These are phyloP conservation scores for Gyromitra esculenta DNA, from an alignment of 2,329 filamentous ascomycete species.

Conservation along the genomic window DNA sequence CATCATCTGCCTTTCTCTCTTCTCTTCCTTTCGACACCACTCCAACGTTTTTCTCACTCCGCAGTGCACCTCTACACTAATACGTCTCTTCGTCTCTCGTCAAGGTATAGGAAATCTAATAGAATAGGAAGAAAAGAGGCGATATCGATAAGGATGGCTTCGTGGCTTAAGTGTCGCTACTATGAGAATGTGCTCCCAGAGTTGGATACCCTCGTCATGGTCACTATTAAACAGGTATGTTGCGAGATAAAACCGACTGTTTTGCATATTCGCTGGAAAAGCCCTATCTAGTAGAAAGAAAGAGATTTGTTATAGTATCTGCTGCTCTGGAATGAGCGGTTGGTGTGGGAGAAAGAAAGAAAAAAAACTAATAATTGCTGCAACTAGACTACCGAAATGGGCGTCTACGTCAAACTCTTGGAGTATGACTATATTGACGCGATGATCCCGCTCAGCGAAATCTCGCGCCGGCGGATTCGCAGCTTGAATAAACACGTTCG, in stretches of 20 bases:
- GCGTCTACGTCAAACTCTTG: constrained; percentile 98
- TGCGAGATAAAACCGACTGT: constrained; percentile 49
- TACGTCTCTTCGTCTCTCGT: background rate
- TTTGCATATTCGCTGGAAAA: background rate
- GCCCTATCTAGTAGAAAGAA: constrained; percentile 31
- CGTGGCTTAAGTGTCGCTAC: constrained; percentile 93
- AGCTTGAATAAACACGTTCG: constrained; percentile 95
- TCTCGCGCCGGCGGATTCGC: constrained; percentile 96
- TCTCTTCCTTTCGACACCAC: no score
- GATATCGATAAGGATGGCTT: constrained; percentile 68
- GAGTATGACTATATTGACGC: constrained; percentile 99
- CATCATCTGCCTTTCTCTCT: no score
- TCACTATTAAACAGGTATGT: constrained; percentile 94
- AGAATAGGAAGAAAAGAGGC: background rate
- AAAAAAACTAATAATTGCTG: constrained; percentile 6
- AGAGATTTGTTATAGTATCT: no score
- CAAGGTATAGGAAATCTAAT: background rate
- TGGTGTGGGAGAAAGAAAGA: background rate
- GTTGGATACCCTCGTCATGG: constrained; percentile 99
- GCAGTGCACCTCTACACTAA: background rate
- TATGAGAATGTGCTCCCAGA: constrained; percentile 97
- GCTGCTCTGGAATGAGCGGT: no score
- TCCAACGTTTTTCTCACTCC: no score
- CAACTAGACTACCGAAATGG: constrained; percentile 93
- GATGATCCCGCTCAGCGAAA: constrained; percentile 98